phyloP scores from a whole-genome alignment of 345 rosid species.

The Eucalyptus erythrocorys region DNA sequence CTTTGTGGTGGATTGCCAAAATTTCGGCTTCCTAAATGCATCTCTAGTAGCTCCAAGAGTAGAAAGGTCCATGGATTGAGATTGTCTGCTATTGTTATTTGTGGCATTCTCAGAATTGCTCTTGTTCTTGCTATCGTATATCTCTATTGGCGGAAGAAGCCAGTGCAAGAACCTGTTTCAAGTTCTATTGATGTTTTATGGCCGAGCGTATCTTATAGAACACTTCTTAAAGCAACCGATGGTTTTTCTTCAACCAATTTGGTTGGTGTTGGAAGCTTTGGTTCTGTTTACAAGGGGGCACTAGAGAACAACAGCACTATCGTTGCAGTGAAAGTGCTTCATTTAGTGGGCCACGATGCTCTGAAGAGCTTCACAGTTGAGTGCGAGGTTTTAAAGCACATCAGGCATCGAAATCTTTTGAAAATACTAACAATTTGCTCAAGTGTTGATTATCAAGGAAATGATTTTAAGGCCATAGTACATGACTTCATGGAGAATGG shows the following conservation, averaged over 20 bases:
- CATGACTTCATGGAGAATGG: slow-evolving; percentile 1
- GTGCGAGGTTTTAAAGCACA: not conserved
- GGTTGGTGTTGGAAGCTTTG: not conserved
- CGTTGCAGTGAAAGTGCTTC: not conserved
- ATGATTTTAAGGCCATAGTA: not conserved
- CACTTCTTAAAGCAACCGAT: not conserved
- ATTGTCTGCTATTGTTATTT: not conserved
- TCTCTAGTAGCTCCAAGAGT: not conserved
- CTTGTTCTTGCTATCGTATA: not conserved
- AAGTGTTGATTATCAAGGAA: not conserved
- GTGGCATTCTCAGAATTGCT: not conserved
- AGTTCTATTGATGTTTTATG: not conserved
- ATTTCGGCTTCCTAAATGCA: not conserved
- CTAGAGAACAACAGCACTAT: fast-evolving
- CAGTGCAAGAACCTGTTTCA: not conserved
- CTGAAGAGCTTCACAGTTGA: not conserved
- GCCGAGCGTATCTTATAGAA: not conserved
- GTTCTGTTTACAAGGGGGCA: not conserved
- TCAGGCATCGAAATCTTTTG: not conserved
- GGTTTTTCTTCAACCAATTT: not conserved
- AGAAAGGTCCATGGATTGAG: not conserved
- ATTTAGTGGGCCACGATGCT: not conserved
- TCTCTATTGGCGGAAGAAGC: not conserved
- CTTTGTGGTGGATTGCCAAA: not conserved
- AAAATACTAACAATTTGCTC: not conserved